These are phyloP conservation scores for Colletotrichum orbiculare DNA, from an alignment of 2,329 filamentous ascomycete species.

Conservation along the genomic window DNA sequence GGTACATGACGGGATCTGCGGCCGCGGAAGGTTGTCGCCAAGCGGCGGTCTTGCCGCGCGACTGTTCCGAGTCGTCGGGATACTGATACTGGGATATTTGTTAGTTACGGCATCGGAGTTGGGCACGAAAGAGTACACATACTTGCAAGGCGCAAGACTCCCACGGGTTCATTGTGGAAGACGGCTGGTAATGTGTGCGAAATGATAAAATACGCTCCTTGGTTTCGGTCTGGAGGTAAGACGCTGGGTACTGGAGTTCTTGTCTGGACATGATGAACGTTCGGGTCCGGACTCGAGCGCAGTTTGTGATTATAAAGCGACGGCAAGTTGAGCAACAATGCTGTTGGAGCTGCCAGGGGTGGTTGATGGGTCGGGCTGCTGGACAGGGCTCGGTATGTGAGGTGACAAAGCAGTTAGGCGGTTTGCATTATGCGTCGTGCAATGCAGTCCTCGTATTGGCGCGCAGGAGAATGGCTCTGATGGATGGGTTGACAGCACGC, in stretches of 20 bases:
- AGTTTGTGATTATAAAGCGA: constrained; percentile 24
- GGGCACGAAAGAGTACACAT: background rate
- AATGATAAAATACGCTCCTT: constrained; percentile 24
- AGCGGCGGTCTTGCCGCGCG: constrained; percentile 29
- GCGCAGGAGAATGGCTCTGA: background rate
- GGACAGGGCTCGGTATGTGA: background rate
- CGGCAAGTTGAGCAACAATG: background rate
- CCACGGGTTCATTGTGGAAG: constrained; percentile 47
- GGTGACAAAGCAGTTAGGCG: constrained; percentile 21
- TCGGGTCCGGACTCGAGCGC: background rate
- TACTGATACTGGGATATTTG: constrained; percentile 40
- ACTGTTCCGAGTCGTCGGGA: constrained; percentile 38
- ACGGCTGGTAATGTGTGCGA: constrained; percentile 22
- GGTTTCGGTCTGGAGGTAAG: constrained; percentile 16
- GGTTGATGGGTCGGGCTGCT: background rate
- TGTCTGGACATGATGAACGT: constrained; percentile 20
- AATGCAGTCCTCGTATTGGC: constrained; percentile 15
- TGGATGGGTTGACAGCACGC: background rate
- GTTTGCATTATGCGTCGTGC: constrained; percentile 27
- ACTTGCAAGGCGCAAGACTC: constrained; percentile 50
- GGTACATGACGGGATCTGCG: constrained; percentile 64
- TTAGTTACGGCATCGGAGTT: constrained; percentile 1
- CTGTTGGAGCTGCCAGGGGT: constrained; percentile 9
- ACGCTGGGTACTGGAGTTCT: constrained; percentile 15
- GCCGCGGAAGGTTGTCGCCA: constrained; percentile 30